phyloP scores from a whole-genome alignment of 2,329 filamentous ascomycete genomes.

The Fusarium nygamai region DNA sequence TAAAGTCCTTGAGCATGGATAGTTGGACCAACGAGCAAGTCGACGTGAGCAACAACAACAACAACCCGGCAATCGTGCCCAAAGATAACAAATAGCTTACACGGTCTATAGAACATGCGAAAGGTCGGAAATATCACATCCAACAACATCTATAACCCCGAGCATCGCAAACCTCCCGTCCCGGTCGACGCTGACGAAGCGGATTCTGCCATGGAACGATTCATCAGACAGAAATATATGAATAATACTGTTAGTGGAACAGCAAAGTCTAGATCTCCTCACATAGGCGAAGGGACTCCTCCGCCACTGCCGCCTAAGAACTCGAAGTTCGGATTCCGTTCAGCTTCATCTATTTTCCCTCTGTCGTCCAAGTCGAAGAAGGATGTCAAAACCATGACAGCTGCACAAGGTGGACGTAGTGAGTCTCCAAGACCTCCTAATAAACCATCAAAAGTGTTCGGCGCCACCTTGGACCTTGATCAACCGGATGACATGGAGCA shows the following conservation, averaged over 20 bases:
- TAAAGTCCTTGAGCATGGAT: constrained; percentile 99
- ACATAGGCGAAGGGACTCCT: constrained; percentile 65
- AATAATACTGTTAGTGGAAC: constrained; percentile 56
- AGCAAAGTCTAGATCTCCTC: constrained; percentile 48
- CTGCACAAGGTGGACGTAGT: constrained; percentile 42
- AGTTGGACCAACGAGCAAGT: constrained; percentile 96
- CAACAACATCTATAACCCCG: constrained; percentile 90
- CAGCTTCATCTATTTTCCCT: constrained; percentile 74
- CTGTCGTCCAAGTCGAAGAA: constrained; percentile 70
- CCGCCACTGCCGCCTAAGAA: constrained; percentile 72
- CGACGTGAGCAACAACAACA: constrained; percentile 70
- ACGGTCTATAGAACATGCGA: constrained; percentile 82
- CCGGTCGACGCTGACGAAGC: constrained; percentile 92
- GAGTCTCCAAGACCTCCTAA: constrained; percentile 58
- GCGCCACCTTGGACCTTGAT: constrained; percentile 69
- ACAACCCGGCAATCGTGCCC: background rate
- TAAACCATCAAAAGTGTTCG: constrained; percentile 76
- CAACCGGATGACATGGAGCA: constrained; percentile 70
- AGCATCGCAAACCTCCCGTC: constrained; percentile 82
- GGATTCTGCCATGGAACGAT: constrained; percentile 93
- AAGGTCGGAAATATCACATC: constrained; percentile 86
- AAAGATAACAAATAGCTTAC: constrained; percentile 26
- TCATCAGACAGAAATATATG: constrained; percentile 94
- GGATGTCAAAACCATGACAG: constrained; percentile 51
- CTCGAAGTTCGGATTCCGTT: constrained; percentile 67